Base-by-base conservation (phyloP, 768 basidiomycete genomes). In the Boletus bicolor region DNA sequence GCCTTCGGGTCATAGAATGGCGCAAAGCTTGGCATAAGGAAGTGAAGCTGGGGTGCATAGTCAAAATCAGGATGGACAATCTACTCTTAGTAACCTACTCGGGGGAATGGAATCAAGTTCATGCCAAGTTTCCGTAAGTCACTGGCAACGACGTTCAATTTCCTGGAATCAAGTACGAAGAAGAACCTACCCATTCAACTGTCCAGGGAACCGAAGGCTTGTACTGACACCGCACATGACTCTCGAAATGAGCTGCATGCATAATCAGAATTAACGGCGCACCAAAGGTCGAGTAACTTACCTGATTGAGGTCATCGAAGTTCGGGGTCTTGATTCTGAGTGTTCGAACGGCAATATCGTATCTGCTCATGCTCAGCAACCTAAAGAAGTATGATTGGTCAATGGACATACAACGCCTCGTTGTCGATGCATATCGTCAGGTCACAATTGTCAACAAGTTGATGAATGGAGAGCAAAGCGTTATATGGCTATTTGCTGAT, bases 151-250 rank as follows among this genome's bases (percentile, higher is more conserved):
- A 35, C 15, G 44, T 56, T 57, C 39, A 59, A 51, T 35, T 65
- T 43, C 32, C 5, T 12, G 49, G 11, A 8, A 50, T 38, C 26
- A 8, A 24, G 17, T 14, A 7, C 32, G 46, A 37, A 14, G 19
- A 5, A 7, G 49, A 19, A 68, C 82, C 11, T 55, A 88, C 89
- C 91, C 91, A 66, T 95, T 95, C 53, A 95, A 75, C 70, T 94
- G 93, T 32, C 93, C 93, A n/a, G 93, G 91, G 79, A 95, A 93
- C 39, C 93, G 87, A 55, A 95, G 76, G 64, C 90, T 90, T 3
- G 93, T 96, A 67, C 90, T 94, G 47, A 95, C 86, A 45, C 96
- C 96, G 58, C 90, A 89, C 92, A 98, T 96, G 37, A 96, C 93
- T 67, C 85, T 86, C 1, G 93, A 80, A 48, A 97, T 84, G 37